Base-by-base conservation (phyloP, 371 early-diverging fungal species). In the Rhizopus microsporus region DNA sequence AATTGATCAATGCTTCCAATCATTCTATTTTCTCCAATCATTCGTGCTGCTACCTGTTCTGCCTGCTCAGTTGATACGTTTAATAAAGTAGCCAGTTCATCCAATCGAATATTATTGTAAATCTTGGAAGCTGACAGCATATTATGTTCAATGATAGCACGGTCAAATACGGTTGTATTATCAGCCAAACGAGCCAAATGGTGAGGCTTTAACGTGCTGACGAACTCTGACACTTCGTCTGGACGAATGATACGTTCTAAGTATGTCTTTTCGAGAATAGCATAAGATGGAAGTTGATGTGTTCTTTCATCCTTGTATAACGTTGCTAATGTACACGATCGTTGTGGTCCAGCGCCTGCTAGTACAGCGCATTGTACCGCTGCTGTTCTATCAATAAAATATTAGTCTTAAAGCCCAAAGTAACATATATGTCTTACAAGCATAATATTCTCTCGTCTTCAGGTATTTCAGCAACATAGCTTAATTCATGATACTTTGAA, bases 111-210 rank as follows among this genome's bases (percentile, higher is more conserved):
- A 63, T 90, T 93, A 59, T 91, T 88, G 74, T 97, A 97, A 40
- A 97, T 84, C 61, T 88, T 87, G 55, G 90, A 88, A 0, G 91
- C 89, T 13, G 93, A 84, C 15, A 95, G 77, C 16, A 97, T 63
- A 63, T 97, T 97, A 78, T 97, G 97, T 71, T 97, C 95, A 34
- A 90, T 91, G 12, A 97, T 94, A 12, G 96, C 97, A 0, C 92
- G 85, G 64, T 93, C 95, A 43, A 97, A 83, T 0, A 94, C 92
- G 7, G 93, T 93, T n/a, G 83, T 87, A 43, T 84, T 83, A 51
- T 88, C 90, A 0, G 85, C 80, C 33, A 90, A 63, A 39, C 68
- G 60, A 4, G 90, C 90, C 38, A 81, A 67, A 60, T 96, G 97
- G 71, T 96, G 96, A 38, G 85, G 80, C 44, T 84, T 80, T 9